phyloP scores from a whole-genome alignment of 345 rosid genomes.

The Sonneratia alba region DNA sequence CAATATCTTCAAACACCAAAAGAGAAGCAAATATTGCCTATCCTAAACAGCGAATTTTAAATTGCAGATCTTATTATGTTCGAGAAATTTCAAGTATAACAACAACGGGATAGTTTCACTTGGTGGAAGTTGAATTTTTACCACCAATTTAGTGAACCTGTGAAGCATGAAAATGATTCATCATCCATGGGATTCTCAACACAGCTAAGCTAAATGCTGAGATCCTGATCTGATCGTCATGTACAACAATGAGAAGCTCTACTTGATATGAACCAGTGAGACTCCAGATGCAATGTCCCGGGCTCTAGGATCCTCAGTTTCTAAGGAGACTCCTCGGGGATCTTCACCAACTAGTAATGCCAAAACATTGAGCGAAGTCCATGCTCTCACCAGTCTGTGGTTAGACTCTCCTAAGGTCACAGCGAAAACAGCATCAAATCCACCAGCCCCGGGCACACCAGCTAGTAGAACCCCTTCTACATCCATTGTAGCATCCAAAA shows the following conservation, averaged over 20 bases:
- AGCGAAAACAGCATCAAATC: constrained; percentile 86
- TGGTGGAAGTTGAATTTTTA: background rate
- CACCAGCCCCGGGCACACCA: constrained; percentile 98
- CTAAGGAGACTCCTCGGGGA: constrained; percentile 72
- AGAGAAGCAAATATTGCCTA: background rate
- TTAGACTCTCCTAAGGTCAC: constrained; percentile 61
- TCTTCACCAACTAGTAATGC: constrained; percentile 91
- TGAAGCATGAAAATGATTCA: background rate
- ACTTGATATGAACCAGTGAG: constrained; percentile 44
- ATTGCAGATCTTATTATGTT: background rate
- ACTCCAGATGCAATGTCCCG: constrained; percentile 45
- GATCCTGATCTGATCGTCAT: background rate
- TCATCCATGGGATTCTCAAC: background rate
- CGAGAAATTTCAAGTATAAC: background rate
- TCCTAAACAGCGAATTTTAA: background rate
- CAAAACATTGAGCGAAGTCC: constrained; percentile 68
- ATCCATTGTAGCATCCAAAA: constrained; percentile 69
- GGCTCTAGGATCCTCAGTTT: constrained; percentile 69
- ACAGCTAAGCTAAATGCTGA: background rate
- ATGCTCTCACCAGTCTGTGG: constrained; percentile 39
- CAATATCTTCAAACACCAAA: background rate
- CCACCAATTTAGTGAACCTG: background rate
- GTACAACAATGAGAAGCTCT: constrained; percentile 13
- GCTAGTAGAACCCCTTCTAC: constrained; percentile 83
- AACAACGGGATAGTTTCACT: background rate